Conservation (phyloP, 306 rosid genomes). For the Morella rubra region DNA sequence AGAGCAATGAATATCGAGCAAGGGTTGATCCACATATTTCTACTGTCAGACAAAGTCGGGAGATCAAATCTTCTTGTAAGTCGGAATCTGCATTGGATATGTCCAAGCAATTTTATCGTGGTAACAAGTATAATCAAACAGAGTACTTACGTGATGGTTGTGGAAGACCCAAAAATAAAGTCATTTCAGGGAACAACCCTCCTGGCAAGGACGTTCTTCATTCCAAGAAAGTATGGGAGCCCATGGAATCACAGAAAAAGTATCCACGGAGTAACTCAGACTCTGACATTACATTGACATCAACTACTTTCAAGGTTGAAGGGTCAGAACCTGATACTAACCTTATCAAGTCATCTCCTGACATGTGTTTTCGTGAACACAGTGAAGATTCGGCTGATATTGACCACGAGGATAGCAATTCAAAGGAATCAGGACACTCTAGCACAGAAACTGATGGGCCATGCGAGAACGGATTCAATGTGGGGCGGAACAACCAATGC, state of each 20-base stretch:
- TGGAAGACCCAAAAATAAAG: conserved; percentile 72
- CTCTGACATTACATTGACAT: conserved; percentile 56
- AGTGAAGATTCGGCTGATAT: conserved; percentile 38
- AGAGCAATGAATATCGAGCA: conserved; percentile 58
- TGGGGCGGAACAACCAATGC: conserved; percentile 43
- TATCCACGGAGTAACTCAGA: conserved; percentile 69
- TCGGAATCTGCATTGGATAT: conserved; percentile 59
- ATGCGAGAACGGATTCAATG: conserved; percentile 39
- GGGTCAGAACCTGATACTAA: conserved; percentile 44
- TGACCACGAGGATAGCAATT: conserved; percentile 43
- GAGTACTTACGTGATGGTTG: conserved; percentile 60
- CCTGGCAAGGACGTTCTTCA: conserved; percentile 61
- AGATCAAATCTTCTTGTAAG: conserved; percentile 51
- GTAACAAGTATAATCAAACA: conserved; percentile 52
- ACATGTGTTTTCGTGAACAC: conserved; percentile 27
- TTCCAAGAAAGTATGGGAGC: conserved; percentile 93
- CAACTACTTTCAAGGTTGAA: conserved; percentile 42
- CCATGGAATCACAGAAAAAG: conserved; percentile 73
- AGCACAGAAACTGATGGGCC: conserved; percentile 39
- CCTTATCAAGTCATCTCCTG: conserved; percentile 46
- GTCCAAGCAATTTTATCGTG: conserved; percentile 68
- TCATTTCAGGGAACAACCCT: conserved; percentile 47
- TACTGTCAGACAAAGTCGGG: conserved; percentile 50
- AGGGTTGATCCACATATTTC: conserved; percentile 65
- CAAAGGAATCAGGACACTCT: conserved; percentile 45